phyloP scores from a whole-genome alignment of 2,329 filamentous ascomycete genomes.

The Ophiostoma quercus region DNA sequence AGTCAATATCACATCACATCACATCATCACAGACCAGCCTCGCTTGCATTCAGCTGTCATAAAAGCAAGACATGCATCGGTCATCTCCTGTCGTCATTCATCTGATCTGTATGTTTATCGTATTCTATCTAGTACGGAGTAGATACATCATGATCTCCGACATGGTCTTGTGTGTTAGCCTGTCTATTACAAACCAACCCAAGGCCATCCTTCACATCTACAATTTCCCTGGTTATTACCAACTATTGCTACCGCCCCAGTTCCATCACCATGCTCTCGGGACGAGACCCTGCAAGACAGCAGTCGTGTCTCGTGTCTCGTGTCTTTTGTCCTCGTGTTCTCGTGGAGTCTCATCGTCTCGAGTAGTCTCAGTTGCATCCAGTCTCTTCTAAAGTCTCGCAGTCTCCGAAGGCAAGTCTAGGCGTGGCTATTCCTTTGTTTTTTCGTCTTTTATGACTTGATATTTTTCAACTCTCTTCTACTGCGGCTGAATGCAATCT shows the following conservation, averaged over 20 bases:
- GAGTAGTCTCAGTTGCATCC: neutral
- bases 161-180: neutral
- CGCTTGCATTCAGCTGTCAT: too few species aligned
- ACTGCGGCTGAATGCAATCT: neutral
- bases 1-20: too few species aligned
- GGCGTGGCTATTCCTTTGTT: neutral
- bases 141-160: neutral
- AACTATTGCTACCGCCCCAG: neutral
- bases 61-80: too few species aligned
- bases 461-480: neutral
- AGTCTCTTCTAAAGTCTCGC: neutral
- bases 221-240: too few species aligned
- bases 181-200: neutral
- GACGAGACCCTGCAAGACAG: neutral
- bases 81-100: too few species aligned
- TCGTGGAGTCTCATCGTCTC: neutral
- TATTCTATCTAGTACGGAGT: too few species aligned
- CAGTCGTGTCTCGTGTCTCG: neutral
- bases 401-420: neutral
- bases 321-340: neutral
- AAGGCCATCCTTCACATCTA: too few species aligned
- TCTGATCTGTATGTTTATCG: too few species aligned
- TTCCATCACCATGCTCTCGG: neutral
- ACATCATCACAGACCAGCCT: too few species aligned
- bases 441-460: neutral